Evolutionary conservation across 1,139 yeast genomes (phyloP).

Genomic region (Kodamaea suecica): DNA sequence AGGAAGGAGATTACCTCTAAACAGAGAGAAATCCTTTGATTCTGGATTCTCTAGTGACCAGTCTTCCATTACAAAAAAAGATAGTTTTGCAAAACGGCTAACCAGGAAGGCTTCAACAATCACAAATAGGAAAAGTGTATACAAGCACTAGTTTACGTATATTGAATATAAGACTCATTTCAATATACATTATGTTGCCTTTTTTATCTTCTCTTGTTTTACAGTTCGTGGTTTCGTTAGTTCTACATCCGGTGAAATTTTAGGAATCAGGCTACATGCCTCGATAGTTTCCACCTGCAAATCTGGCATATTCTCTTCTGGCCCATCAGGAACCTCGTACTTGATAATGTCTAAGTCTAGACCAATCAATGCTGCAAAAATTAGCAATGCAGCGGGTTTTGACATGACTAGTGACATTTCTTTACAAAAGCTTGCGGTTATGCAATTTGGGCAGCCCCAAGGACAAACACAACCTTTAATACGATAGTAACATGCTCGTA

Average conservation of each 20-base stretch:
- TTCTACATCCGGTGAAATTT: conserved; percentile 57
- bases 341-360: conserved; percentile 39
- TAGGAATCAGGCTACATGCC: conserved; percentile 50
- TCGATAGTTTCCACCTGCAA: conserved; percentile 66
- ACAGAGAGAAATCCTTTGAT: conserved; percentile 15
- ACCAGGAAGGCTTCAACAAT: conserved; percentile 34
- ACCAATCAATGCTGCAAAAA: conserved; percentile 53
- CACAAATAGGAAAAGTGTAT: conserved; percentile 18
- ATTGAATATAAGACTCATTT: conserved; percentile 4
- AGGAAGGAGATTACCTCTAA: conserved; percentile 10
- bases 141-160: conserved; percentile 4
- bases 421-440: conserved; percentile 72
- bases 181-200: neutral
- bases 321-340: conserved; percentile 62
- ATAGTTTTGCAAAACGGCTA: conserved; percentile 29
- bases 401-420: conserved; percentile 82
- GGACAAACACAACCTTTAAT: conserved; percentile 69
- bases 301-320: conserved; percentile 76
- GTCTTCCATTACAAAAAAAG: conserved; percentile 15
- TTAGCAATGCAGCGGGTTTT: conserved; percentile 79
- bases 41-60: conserved; percentile 13
- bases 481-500: conserved; percentile 56
- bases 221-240: conserved; percentile 47
- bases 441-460: conserved; percentile 89
- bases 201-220: conserved; percentile 4